These are phyloP conservation scores for Blastocrithidia nonstop DNA, from an alignment of 208 protist genomes.

Conservation along the genomic window DNA sequence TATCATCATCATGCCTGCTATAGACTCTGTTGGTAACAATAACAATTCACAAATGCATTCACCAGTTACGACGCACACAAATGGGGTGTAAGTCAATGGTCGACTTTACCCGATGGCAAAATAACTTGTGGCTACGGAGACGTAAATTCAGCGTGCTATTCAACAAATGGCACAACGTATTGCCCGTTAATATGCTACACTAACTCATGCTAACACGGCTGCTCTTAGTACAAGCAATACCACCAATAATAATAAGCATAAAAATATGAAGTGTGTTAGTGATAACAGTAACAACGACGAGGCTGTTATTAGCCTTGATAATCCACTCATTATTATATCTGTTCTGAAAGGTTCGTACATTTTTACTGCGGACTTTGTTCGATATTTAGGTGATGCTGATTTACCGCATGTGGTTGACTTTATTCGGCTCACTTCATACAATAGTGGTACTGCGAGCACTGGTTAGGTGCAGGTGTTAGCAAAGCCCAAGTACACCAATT, in stretches of 20 bases:
- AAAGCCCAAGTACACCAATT: constrained; percentile 32
- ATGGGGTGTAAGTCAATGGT: constrained; percentile 39
- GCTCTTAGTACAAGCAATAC: background rate
- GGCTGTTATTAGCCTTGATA: constrained; percentile 49
- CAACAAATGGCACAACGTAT: constrained; percentile 33
- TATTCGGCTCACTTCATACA: constrained; percentile 65
- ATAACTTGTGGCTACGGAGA: constrained; percentile 50
- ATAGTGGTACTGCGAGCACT: constrained; percentile 34
- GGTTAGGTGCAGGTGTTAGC: constrained; percentile 39
- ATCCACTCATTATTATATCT: constrained; percentile 77
- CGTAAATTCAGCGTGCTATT: constrained; percentile 38
- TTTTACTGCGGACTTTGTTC: constrained; percentile 80
- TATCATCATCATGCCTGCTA: too few species aligned
- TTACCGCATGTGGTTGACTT: constrained; percentile 78
- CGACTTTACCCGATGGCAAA: constrained; percentile 69
- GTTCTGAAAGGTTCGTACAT: constrained; percentile 85
- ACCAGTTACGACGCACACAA: background rate
- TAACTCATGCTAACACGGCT: constrained; percentile 27
- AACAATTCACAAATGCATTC: constrained; percentile 4
- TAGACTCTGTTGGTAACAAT: too few species aligned
- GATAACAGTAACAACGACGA: constrained; percentile 1
- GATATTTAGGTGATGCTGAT: constrained; percentile 48
- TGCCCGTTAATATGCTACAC: constrained; percentile 53
- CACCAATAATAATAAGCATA: constrained; percentile 5
- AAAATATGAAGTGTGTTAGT: background rate